Base-by-base conservation (phyloP, 768 basidiomycete species). In the Nidularia pulvinata region DNA sequence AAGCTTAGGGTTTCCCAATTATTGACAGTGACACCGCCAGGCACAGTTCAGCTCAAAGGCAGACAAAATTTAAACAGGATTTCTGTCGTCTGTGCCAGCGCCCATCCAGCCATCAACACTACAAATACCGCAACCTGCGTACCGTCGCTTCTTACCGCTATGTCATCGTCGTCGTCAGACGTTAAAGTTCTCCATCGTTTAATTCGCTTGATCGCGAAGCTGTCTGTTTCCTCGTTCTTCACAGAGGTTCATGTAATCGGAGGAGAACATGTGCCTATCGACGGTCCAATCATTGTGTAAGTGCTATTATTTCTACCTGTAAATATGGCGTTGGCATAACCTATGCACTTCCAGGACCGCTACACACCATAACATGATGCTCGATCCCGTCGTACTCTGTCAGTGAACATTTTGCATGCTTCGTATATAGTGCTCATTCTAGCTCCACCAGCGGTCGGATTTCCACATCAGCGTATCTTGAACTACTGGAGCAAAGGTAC, bases 401-500 rank as follows among this genome's bases (percentile, higher is more conserved):
- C 66, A 68, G 87, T 78, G 48, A 49, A 53, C 50, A 51, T 53
- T 54, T 35, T 53, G 57, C 14, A 54, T 60, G 50, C 60, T 59
- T 52, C 13, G n/a, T 10, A 33, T 22, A 52, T 7, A 7, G 14
- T 13, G 9, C 7, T 22, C 9, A 9, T 16, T 42, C 61, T 59
- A 59, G 57, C 30, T 48, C 44, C 57, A 5, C n/a, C 62, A 93
- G 91, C 93, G 53, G 85, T 83, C 52, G 85, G 83, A 34, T 92
- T 97, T 68, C 95, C 95, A 22, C 82, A 91, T 69, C 72, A 75
- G 54, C 82, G 93, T 56, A 87, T 88, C 48, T 72, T 98, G 50
- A 91, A 97, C 68, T 93, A 91, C 63, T 91, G 96, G 96, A 92
- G 91, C 65, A 98, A 98, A 82, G 90, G 93, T 84, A 70, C 55